Evolutionary conservation across 257 asterid species (phyloP), one percentile per base, ranked within the genome.

Genomic region (Knoxia roxburghii): DNA sequence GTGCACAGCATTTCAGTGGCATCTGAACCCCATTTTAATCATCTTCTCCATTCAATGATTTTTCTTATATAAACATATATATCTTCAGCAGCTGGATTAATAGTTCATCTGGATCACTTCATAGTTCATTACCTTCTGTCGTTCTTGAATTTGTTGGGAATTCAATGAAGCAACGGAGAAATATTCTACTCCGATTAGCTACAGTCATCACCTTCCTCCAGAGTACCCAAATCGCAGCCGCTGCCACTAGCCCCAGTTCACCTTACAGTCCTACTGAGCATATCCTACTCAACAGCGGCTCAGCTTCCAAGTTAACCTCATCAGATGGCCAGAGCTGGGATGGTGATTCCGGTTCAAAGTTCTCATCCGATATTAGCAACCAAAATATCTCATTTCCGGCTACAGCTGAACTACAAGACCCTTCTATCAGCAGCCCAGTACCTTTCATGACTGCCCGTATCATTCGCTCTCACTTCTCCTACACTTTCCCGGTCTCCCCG

Each of bases 271-370:
- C 86, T 32, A 70, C 77, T 3, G 85, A 80, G 15, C 53, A 67
- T 32, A 76, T 88, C 77, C 88, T 82, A 71, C 77, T 85, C 66
- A 76, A 58, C 83, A 85, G 93, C 66, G 93, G 90, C 21, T 72
- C 82, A 0, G 0, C 78, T 2, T 20, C 74, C 0, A 68, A 27
- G 39, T 2, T 4, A 2, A 43, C 54, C 26, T 78, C 64, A 33
- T 0, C 1, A 18, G 67, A 73, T 68, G 6, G 9, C 1, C 84
- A 87, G 32, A 53, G 13, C 40, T 88, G 95, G 95, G 75, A 75
- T 18, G 53, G 78, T 6, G 92, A 86, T 23, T 68, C 26, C 1
- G 45, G 73, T 33, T 57, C 77, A 0, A 68, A 67, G 18, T 72
- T 74, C 65, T 68, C 65, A 12, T 88, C 89, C 0, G 14, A 77